phyloP scores from a whole-genome alignment of 306 rosid genomes.

The Lathyrus sativus region DNA sequence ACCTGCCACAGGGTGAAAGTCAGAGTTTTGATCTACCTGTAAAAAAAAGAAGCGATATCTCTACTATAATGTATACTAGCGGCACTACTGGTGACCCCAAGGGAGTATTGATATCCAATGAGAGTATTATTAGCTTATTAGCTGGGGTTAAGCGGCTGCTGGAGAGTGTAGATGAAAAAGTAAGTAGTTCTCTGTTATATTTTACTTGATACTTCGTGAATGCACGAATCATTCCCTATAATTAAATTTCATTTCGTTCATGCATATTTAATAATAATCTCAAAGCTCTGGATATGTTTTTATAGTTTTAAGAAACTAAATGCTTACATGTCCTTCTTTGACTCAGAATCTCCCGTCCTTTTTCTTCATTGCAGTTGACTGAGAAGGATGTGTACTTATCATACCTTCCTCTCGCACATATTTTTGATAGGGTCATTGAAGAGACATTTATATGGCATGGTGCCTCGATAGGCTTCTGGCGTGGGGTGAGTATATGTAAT shows the following conservation, averaged over 20 bases:
- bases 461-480: slow-evolving; percentile 96
- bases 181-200: slow-evolving; percentile 41
- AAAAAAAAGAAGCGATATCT: slow-evolving; percentile 74
- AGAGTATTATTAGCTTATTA: slow-evolving; percentile 74
- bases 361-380: slow-evolving; percentile 54
- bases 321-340: slow-evolving; percentile 28
- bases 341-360: slow-evolving; percentile 17
- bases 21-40: slow-evolving; percentile 76
- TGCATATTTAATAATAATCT: slow-evolving; percentile 8
- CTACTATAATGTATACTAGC: slow-evolving; percentile 96
- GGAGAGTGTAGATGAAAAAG: slow-evolving; percentile 68
- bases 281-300: not conserved
- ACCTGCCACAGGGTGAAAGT: slow-evolving; percentile 59
- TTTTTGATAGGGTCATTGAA: slow-evolving; percentile 93
- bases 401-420: slow-evolving; percentile 95
- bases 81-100: slow-evolving; percentile 99
- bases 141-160: slow-evolving; percentile 72
- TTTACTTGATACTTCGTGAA: slow-evolving; percentile 22
- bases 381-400: slow-evolving; percentile 80
- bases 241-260: slow-evolving; percentile 5
- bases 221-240: slow-evolving; percentile 11
- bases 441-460: slow-evolving; percentile 87
- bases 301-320: slow-evolving; percentile 16
- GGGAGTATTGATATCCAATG: slow-evolving; percentile 90
- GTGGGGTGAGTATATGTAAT: slow-evolving; percentile 71